phyloP scores from a whole-genome alignment of 2,329 filamentous ascomycete genomes.

The Diaporthe ilicicola region DNA sequence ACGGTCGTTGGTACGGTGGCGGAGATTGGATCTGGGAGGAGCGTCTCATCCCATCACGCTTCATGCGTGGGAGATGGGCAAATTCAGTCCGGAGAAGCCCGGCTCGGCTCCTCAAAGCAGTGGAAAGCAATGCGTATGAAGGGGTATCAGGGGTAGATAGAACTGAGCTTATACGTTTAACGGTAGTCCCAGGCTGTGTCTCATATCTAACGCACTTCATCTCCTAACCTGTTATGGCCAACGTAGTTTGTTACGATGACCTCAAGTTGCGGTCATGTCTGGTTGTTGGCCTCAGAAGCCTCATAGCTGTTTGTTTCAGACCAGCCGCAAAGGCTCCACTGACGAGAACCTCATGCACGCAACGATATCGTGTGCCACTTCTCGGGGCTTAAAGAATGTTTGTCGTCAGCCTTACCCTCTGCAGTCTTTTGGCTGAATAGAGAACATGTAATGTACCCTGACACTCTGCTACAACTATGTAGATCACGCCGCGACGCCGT shows the following conservation, averaged over 20 bases:
- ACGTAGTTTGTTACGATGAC: background rate
- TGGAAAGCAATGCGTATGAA: background rate
- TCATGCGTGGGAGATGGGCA: background rate
- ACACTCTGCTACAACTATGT: background rate
- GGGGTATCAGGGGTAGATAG: background rate
- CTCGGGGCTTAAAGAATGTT: background rate
- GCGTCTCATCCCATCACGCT: background rate
- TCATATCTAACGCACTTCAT: background rate
- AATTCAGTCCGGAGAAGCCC: background rate
- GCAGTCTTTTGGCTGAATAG: background rate
- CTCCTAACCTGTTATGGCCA: background rate
- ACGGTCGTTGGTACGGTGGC: background rate
- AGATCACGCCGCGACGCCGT: background rate
- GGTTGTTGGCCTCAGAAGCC: background rate
- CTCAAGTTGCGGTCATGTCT: too few relatives aligned
- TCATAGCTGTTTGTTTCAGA: background rate
- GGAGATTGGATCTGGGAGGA: background rate
- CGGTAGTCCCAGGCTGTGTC: background rate
- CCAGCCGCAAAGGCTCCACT: background rate
- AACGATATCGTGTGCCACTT: background rate
- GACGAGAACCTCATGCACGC: background rate
- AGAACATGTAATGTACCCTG: too few relatives aligned
- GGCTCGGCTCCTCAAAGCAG: background rate
- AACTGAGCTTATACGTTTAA: background rate
- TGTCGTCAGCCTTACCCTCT: background rate